Evolutionary conservation across 495 filamentous ascomycete species (phyloP).

Genomic region (Penicillium subrubescens): DNA sequence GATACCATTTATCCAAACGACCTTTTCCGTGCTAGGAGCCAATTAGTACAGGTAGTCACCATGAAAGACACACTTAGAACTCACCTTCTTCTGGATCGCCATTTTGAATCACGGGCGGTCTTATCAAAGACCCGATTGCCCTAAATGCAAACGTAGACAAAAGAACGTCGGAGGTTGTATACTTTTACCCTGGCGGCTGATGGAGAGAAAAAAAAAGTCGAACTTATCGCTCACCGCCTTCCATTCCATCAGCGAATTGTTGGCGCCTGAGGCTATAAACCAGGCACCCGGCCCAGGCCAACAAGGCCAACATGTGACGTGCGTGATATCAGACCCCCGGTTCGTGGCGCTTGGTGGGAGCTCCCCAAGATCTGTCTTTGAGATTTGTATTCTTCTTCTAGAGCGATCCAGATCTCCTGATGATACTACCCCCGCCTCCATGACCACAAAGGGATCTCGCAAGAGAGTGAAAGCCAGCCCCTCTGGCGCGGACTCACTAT

Average conservation of each 20-base stretch:
- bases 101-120: slow-evolving; percentile 52
- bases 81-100: slow-evolving; percentile 95
- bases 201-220: slow-evolving; percentile 31
- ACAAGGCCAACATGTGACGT: slow-evolving; percentile 36
- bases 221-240: slow-evolving; percentile 35
- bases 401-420: slow-evolving; percentile 19
- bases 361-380: slow-evolving; percentile 5
- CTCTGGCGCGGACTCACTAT: slow-evolving; percentile 41
- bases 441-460: slow-evolving; percentile 59
- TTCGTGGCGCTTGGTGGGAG: slow-evolving; percentile 27
- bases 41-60: slow-evolving; percentile 24
- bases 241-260: not conserved
- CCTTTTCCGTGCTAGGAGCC: slow-evolving; percentile 82
- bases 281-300: slow-evolving; percentile 13
- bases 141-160: slow-evolving; percentile 17
- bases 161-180: slow-evolving; percentile 24
- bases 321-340: slow-evolving; percentile 38
- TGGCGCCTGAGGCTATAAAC: slow-evolving; percentile 33
- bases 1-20: slow-evolving; percentile 97
- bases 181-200: slow-evolving; percentile 16
- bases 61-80: not conserved
- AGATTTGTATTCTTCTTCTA: slow-evolving; percentile 2
- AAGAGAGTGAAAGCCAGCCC: slow-evolving; percentile 66
- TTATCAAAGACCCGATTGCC: slow-evolving; percentile 25
- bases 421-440: slow-evolving; percentile 36